Percentiles rank a stretch among this genome's conserved stretches.
phyloP scores from a whole-genome alignment of 2,329 filamentous ascomycete species.

The Neobulgaria alba region DNA sequence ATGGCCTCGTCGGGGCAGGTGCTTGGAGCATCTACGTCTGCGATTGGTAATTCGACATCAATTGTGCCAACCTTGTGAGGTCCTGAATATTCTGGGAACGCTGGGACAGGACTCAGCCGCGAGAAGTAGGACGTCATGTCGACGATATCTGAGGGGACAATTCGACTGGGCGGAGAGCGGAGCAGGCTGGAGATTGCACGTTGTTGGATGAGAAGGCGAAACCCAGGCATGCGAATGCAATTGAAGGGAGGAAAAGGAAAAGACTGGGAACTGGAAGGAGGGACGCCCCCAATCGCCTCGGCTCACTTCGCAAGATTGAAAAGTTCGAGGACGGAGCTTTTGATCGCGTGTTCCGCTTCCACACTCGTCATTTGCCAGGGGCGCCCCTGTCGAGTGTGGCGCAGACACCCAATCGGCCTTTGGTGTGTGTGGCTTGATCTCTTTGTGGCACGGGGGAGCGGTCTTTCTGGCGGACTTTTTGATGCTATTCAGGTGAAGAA shows the following conservation, averaged over 20 bases:
- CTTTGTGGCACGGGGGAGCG: neutral
- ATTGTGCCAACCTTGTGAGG: conserved; percentile 71
- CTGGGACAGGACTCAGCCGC: conserved; percentile 57
- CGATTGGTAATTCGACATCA: conserved; percentile 70
- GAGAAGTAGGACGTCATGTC: conserved; percentile 31
- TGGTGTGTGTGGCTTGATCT: neutral
- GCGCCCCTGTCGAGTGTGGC: neutral
- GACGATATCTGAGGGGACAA: too few species aligned
- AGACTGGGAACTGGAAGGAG: neutral
- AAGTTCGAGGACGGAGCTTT: neutral
- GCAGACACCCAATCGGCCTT: neutral
- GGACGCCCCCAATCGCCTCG: neutral
- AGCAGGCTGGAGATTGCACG: neutral
- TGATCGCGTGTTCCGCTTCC: neutral
- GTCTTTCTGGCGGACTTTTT: neutral
- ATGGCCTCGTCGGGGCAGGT: conserved; percentile 48
- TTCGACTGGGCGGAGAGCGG: neutral
- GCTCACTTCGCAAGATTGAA: neutral
- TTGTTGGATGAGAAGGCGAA: neutral
- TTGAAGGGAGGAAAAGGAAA: neutral
- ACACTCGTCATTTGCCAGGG: neutral
- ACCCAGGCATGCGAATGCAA: neutral
- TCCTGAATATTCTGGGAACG: conserved; percentile 67
- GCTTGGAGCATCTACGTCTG: conserved; percentile 46
- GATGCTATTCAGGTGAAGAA: too few species aligned